These are phyloP conservation scores for Neonothopanus nambi DNA, from an alignment of 1,284 basidiomycete genomes.

Conservation along the genomic window DNA sequence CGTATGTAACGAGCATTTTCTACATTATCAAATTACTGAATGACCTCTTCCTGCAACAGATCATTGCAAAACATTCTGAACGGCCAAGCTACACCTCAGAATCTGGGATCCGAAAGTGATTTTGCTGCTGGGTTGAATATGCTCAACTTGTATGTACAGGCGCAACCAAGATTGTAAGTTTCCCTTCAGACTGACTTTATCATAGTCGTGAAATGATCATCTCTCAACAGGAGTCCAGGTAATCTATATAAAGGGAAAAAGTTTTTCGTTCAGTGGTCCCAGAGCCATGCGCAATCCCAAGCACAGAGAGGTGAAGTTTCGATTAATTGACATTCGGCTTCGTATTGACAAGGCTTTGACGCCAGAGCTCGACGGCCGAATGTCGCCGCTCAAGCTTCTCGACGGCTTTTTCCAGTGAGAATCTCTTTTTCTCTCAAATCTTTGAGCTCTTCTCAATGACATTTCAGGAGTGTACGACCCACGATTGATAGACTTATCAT, in stretches of 20 bases:
- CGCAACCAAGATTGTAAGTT: slow-evolving; percentile 30
- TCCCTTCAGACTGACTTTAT: background rate
- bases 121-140: slow-evolving; percentile 30
- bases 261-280: slow-evolving; percentile 23
- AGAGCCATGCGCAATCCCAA: background rate
- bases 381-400: slow-evolving; percentile 36
- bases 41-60: background rate
- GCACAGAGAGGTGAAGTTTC: background rate
- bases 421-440: background rate
- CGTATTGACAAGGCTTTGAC: background rate
- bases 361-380: slow-evolving; percentile 16
- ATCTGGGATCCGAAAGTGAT: slow-evolving; percentile 17
- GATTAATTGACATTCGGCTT: background rate
- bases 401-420: slow-evolving; percentile 38
- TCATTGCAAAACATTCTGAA: slow-evolving; percentile 16
- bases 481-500: slow-evolving; percentile 35
- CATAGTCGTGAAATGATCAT: background rate
- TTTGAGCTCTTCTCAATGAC: background rate
- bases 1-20: background rate
- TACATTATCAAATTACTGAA: background rate
- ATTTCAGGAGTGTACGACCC: slow-evolving; percentile 38
- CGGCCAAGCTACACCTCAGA: slow-evolving; percentile 13
- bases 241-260: slow-evolving; percentile 30
- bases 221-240: slow-evolving; percentile 9
- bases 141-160: slow-evolving; percentile 37